phyloP scores from a whole-genome alignment of 176 grass and related monocot genomes.

The Lolium rigidum region DNA sequence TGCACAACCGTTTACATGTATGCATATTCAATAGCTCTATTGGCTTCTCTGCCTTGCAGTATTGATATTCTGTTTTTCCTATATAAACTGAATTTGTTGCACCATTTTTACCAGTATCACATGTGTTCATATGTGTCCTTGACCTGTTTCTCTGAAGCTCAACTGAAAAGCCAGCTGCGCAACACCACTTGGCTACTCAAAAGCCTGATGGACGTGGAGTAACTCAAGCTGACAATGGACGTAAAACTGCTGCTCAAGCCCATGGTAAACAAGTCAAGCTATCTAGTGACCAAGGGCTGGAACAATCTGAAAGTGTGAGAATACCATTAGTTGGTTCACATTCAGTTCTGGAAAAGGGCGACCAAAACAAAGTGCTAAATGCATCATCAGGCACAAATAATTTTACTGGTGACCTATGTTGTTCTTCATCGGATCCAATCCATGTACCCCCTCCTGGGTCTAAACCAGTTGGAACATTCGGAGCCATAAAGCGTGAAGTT shows the following conservation, averaged over 20 bases:
- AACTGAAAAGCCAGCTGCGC: conserved; percentile 51
- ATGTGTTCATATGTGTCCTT: conserved; percentile 58
- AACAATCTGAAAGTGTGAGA: conserved; percentile 24
- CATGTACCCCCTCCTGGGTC: conserved; percentile 69
- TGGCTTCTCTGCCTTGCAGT: conserved; percentile 24
- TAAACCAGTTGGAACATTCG: conserved; percentile 60
- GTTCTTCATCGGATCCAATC: conserved; percentile 79
- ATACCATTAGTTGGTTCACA: conserved; percentile 29
- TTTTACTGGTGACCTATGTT: conserved; percentile 54
- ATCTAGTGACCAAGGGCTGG: conserved; percentile 35
- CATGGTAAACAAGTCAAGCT: conserved; percentile 45
- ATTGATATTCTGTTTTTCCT: conserved; percentile 34
- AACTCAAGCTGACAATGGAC: conserved; percentile 40
- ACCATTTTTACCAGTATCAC: conserved; percentile 51
- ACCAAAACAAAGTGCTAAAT: conserved; percentile 31
- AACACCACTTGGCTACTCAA: conserved; percentile 35
- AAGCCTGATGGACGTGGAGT: conserved; percentile 41
- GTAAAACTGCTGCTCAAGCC: conserved; percentile 19
- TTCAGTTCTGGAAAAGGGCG: conserved; percentile 40
- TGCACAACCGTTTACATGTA: conserved; percentile 9
- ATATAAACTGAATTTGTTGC: conserved; percentile 41
- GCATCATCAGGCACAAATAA: conserved; percentile 44
- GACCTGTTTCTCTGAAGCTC: conserved; percentile 63
- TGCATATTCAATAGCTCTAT: conserved; percentile 21
- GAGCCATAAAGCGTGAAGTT: conserved; percentile 80